Percentiles rank a stretch among this genome's conserved stretches.
phyloP scores from a whole-genome alignment of 371 early-diverging fungal genomes.

The Mortierella sp. region DNA sequence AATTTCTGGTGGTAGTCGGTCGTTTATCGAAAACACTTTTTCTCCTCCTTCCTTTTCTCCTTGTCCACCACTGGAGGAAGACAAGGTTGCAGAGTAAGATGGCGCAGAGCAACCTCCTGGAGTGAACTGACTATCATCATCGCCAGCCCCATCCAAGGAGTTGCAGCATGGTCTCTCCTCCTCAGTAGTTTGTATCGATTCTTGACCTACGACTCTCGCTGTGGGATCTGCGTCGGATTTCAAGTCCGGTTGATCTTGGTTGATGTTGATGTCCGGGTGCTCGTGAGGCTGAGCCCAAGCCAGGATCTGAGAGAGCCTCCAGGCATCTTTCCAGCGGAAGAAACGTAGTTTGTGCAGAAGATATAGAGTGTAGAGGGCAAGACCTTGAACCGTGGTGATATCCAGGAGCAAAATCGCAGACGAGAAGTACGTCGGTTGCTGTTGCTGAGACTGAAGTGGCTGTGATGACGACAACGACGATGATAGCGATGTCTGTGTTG shows the following conservation, averaged over 20 bases:
- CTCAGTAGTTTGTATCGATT: too few relatives aligned
- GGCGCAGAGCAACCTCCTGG: not conserved
- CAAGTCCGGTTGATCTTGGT: too few relatives aligned
- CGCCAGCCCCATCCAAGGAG: too few relatives aligned
- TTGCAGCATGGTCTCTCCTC: too few relatives aligned
- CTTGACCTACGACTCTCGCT: too few relatives aligned
- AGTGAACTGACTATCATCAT: too few relatives aligned
- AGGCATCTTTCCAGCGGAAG: slow-evolving; percentile 21
- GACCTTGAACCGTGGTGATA: slow-evolving; percentile 35
- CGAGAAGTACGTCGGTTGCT: not conserved
- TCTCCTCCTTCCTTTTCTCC: not conserved
- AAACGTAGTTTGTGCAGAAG: slow-evolving; percentile 35
- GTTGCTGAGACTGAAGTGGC: slow-evolving; percentile 5
- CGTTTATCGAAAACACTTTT: slow-evolving; percentile 25
- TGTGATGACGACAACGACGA: too few relatives aligned
- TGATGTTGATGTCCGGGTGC: too few relatives aligned
- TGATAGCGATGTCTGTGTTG: too few relatives aligned
- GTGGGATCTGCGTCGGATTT: too few relatives aligned
- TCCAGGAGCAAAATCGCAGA: slow-evolving; percentile 21
- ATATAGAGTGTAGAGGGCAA: slow-evolving; percentile 39
- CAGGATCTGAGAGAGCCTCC: not conserved
- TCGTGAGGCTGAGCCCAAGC: too few relatives aligned
- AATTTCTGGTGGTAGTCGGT: slow-evolving; percentile 34
- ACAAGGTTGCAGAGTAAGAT: not conserved
- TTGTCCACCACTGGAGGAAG: not conserved